Evolutionary conservation across 164 flowering plant genomes (phyloP), one percentile per base, ranked within the genome.

Genomic region (Protea cynaroides): DNA sequence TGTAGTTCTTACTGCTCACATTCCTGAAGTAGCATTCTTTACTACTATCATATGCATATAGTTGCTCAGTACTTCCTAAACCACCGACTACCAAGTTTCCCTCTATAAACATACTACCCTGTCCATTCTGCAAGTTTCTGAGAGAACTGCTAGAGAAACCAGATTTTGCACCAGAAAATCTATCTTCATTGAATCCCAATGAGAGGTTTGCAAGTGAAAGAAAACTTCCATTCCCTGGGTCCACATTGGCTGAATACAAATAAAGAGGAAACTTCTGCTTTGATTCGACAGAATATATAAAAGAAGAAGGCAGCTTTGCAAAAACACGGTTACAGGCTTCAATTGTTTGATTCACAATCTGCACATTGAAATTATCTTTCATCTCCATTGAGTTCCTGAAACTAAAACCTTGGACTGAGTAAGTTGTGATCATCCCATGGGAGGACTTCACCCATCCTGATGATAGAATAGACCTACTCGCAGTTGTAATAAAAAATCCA

Each of bases 401-500:
- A 38, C 54, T 59, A 23, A 89, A 82, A 1, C 62, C 67, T 70
- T 88, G 99, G 47, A 38, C 24, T 2, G 75, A 71, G 11, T 44
- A 29, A 7, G 90, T 86, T 0, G 70, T 76, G 71, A 91, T 68
- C 3, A 71, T 82, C 21, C 99, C 99, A 71, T 66, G 65, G 3
- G 99, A 91, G 18, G 96, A 86, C 25, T 80, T 76, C 17, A 94
- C 84, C 96, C 89, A 83, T 57, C 99, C 99, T 0, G 66, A 63
- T 0, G 86, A 78, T 1, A 72, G 59, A 17, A 88, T 71, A 4
- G 75, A 62, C 76, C 94, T 74, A 25, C 58, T 71, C 5, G 69
- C 87, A 0, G 25, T 75, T 8, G 86, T 85, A 14, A 68, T 29
- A 63, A 91, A 89, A 8, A 50, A 69, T 44, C 97, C 98, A 78